Evolutionary conservation across 805 yeast species (phyloP), one percentile per base, ranked within the genome.

Genomic region (Kuraishia borneana): DNA sequence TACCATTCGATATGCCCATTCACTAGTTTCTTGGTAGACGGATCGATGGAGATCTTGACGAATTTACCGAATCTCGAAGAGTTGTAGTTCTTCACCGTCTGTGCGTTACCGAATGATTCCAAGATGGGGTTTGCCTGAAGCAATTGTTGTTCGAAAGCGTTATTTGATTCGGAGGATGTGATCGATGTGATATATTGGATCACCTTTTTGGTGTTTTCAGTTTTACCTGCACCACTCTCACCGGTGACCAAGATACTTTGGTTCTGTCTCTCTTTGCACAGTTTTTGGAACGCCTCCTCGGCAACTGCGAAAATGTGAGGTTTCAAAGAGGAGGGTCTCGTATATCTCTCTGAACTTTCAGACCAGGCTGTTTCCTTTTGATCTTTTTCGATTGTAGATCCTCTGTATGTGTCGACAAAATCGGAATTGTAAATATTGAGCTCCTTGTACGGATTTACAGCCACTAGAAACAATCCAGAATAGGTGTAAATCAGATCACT

Each of bases 211-310:
- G 99, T 92, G 45, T 85, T 92, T 58, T 92, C 98, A 0, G 99
- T 92, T 53, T 92, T 92, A 35, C 99, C 99, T 0, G 99, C 98
- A 44, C 99, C 99, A 18, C 94, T 81, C 53, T 92, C 99, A 42
- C 99, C 99, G 0, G 98, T 92, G n/a, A 92, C 96, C 33, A 92
- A 63, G 36, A 92, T 85, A 9, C 94, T 78, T 60, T 92, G 98
- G 54, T 88, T 81, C 46, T 75, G 76, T 33, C 62, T 66, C 42
- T 81, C 77, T 9, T 68, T 63, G 9, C 84, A 60, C 51, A 92
- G 61, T 46, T 78, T 82, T 41, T 84, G 72, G 45, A 76, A 83
- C 1, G 97, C 94, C 31, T 75, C 74, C 48, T 92, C 95, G 0
- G 95, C 82, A 21, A 83, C 76, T 1, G 94, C 94, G 56, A 77